phyloP scores from a whole-genome alignment of 805 yeast genomes.

The Ogataea ganodermae region DNA sequence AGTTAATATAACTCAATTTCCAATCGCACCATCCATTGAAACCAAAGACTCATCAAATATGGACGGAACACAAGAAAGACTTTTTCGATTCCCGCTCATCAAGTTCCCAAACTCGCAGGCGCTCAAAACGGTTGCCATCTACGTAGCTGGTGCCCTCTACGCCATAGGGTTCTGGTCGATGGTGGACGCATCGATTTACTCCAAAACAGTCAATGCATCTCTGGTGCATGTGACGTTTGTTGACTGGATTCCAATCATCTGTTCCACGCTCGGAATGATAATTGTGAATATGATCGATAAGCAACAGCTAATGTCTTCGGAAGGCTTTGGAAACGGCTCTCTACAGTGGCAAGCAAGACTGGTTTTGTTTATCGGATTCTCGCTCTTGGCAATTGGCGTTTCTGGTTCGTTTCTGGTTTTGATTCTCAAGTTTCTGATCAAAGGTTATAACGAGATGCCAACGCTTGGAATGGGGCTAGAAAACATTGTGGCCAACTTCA shows the following conservation, averaged over 20 bases:
- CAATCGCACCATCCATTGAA: background rate
- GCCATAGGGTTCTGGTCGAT: constrained; percentile 89
- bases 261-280: constrained; percentile 87
- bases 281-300: constrained; percentile 76
- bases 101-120: constrained; percentile 70
- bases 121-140: constrained; percentile 72
- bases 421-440: constrained; percentile 78
- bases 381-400: constrained; percentile 61
- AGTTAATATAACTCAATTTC: too few species aligned
- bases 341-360: constrained; percentile 94
- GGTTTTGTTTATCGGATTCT: constrained; percentile 75
- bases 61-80: constrained; percentile 46
- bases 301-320: constrained; percentile 41
- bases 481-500: constrained; percentile 76
- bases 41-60: background rate
- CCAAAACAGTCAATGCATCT: constrained; percentile 83
- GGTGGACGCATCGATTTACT: constrained; percentile 85
- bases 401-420: constrained; percentile 90
- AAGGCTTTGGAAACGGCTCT: constrained; percentile 38
- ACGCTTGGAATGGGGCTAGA: constrained; percentile 93
- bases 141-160: constrained; percentile 72
- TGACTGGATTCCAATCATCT: constrained; percentile 94
- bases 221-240: constrained; percentile 84
- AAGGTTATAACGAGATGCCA: constrained; percentile 73
- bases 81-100: constrained; percentile 66